Conservation (phyloP, 1,284 basidiomycete genomes). For the Cystobasidiaceae sp. region DNA sequence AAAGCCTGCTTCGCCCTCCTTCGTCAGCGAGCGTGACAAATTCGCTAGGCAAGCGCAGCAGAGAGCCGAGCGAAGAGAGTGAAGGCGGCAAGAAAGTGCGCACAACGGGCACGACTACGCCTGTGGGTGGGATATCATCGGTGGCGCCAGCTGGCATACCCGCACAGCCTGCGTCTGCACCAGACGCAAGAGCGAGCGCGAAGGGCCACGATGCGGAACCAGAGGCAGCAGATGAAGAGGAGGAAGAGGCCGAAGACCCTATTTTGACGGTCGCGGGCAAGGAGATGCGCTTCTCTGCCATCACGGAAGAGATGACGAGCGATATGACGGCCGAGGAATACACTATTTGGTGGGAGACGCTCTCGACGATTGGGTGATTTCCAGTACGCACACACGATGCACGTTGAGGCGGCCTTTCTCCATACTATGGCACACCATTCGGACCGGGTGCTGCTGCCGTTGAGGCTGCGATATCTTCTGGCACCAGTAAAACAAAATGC, state of each 20-base stretch:
- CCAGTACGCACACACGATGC: too few relatives aligned
- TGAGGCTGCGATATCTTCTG: too few relatives aligned
- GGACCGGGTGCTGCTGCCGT: too few relatives aligned
- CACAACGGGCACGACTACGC: constrained; percentile 38
- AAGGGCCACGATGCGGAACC: background rate
- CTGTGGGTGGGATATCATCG: background rate
- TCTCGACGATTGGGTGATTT: constrained; percentile 6
- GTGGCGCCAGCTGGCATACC: background rate
- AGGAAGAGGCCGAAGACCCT: constrained; percentile 53
- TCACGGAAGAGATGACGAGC: constrained; percentile 75
- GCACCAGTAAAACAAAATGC: too few relatives aligned
- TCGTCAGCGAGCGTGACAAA: constrained; percentile 17
- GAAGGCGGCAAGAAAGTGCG: constrained; percentile 54
- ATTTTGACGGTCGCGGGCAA: constrained; percentile 58
- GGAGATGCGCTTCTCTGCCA: constrained; percentile 61
- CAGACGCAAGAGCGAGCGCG: too few relatives aligned
- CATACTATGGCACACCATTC: too few relatives aligned
- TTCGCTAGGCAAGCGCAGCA: constrained; percentile 23
- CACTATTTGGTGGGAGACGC: constrained; percentile 18
- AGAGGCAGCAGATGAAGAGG: constrained; percentile 44
- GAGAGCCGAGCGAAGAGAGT: constrained; percentile 25
- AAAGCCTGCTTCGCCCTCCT: constrained; percentile 20
- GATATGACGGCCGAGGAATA: constrained; percentile 79
- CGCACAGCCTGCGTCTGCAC: background rate
- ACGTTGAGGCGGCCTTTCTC: too few relatives aligned